Conservation (phyloP, 345 rosid species). For the Salix caprea region DNA sequence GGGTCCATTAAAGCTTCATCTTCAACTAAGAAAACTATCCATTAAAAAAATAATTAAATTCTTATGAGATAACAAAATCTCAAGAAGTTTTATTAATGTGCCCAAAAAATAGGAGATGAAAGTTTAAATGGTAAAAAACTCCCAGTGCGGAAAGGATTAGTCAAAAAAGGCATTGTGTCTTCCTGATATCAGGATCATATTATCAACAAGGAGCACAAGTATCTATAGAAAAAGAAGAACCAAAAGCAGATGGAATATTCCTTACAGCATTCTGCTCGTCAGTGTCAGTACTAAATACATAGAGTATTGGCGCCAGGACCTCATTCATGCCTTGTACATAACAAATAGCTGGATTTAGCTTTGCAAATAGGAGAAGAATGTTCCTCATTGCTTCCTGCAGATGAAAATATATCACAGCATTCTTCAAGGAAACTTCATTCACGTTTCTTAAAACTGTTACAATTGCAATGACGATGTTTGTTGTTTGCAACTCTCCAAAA, state of each 20-base stretch:
- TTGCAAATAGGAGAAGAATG: constrained; percentile 63
- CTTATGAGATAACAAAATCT: not conserved
- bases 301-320: constrained; percentile 68
- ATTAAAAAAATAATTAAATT: not conserved
- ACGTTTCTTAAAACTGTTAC: not conserved
- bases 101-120: not conserved
- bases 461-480: not conserved
- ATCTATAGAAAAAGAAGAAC: not conserved
- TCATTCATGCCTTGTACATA: constrained; percentile 86
- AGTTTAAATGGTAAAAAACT: not conserved
- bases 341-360: constrained; percentile 67
- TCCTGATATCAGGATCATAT: not conserved
- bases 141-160: not conserved
- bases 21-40: not conserved
- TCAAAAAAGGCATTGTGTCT: not conserved
- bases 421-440: not conserved
- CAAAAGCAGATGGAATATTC: not conserved
- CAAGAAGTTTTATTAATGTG: not conserved
- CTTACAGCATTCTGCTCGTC: constrained; percentile 59
- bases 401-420: not conserved
- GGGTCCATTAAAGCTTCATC: not conserved
- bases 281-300: constrained; percentile 50
- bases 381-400: constrained; percentile 64
- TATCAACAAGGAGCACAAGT: not conserved
- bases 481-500: not conserved